Base-by-base conservation (phyloP, 2,329 filamentous ascomycete genomes). In the Xylaria sp. region DNA sequence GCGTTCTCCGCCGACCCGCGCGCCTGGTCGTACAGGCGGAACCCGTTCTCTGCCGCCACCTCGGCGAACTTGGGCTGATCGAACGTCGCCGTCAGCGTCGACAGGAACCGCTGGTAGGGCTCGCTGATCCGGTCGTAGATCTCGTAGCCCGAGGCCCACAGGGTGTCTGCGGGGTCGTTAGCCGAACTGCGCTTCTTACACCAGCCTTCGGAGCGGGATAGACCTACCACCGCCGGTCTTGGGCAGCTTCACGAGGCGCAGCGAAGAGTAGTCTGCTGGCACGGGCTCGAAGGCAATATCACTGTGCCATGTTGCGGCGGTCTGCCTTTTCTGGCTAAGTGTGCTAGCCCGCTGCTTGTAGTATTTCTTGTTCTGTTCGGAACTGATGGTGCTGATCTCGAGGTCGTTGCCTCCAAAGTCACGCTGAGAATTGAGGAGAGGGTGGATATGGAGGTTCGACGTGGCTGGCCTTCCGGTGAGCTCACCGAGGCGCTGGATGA, bases 331-430 rank as follows among this genome's bases (percentile, higher is more conserved):
- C 18, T 73, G 71, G 47, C 70, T 76, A n/a, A n/a, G n/a, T n/a
- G n/a, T n/a, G n/a, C n/a, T n/a, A n/a, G n/a, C n/a, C n/a, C n/a
- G n/a, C 54, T 83, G 81, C 60, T 74, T 75, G 69, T 82, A 82
- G 24, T 78, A 72, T 64, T 79, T 79, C 64, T 81, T 81, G 34
- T 73, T 72, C 57, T 82, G 76, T 24, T 77, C 74, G 0, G 84
- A 86, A 39, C 79, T 83, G 63, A 89, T 89, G 52, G 82, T 79
- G 70, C 80, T 86, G 65, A 89, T 85, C 66, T 88, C 77, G 38
- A 81, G 72, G 61, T 89, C 85, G 7, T 72, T 71, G 26, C 75
- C 78, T 24, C 82, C 83, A 19, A 80, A 69, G 52, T 84, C 80
- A 7, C 78, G 76, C 4, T 73, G 72, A 2, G 79, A 76, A 69